Conservation (phyloP, 345 rosid genomes). For the Rhodomyrtus tomentosa region DNA sequence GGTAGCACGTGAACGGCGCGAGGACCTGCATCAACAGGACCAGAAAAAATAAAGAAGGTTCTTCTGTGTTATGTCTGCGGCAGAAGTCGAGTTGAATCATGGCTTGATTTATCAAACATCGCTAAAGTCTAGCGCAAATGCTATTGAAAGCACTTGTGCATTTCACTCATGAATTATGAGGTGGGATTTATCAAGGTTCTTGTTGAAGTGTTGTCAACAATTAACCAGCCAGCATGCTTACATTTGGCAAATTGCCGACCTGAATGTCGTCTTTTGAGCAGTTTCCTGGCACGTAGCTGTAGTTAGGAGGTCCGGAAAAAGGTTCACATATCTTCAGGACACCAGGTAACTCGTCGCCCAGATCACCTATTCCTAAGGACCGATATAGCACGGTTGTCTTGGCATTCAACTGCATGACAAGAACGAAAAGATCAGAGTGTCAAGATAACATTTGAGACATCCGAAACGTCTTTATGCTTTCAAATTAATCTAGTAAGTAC, state of each 20-base stretch:
- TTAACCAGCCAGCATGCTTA: constrained; percentile 6
- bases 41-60: neutral
- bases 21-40: constrained; percentile 23
- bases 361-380: constrained; percentile 1
- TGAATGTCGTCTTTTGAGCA: constrained; percentile 31
- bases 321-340: constrained; percentile 39
- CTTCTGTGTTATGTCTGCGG: neutral
- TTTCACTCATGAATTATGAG: neutral
- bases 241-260: constrained; percentile 36
- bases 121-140: neutral
- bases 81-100: neutral
- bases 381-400: constrained; percentile 13
- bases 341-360: neutral
- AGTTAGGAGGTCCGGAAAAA: constrained; percentile 33
- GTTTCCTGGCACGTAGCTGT: constrained; percentile 20
- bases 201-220: neutral
- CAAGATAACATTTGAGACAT: neutral
- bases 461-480: neutral
- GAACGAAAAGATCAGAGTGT: neutral
- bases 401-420: constrained; percentile 29
- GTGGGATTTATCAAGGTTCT: neutral
- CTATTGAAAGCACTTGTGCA: neutral
- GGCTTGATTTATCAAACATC: neutral
- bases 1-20: constrained; percentile 35
- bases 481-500: constrained; percentile 6